A percentile compares a stretch with the other conserved stretches of the same genome.
Conservation (phyloP, 352 stramenopile genomes). For the Salisapilia sapeloensis region DNA sequence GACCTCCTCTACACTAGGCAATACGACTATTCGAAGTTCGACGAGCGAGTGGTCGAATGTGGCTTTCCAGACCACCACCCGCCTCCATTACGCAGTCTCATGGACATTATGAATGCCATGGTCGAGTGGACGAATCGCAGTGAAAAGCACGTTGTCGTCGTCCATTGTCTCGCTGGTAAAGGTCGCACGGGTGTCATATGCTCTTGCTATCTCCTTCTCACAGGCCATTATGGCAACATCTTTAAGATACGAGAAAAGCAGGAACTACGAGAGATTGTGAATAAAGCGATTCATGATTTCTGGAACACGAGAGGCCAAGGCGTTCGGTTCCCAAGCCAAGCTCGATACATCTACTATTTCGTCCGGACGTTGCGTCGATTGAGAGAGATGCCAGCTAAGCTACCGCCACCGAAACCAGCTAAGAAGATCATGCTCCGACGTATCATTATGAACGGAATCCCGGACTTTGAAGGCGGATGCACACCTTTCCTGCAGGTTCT, state of each 20-base stretch:
- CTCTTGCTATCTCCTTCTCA: constrained; percentile 66
- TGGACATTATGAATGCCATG: constrained; percentile 80
- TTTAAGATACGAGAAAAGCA: constrained; percentile 46
- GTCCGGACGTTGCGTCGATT: constrained; percentile 42
- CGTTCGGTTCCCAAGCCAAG: constrained; percentile 67
- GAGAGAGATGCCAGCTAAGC: constrained; percentile 23
- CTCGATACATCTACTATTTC: constrained; percentile 82
- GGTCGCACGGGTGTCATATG: constrained; percentile 67
- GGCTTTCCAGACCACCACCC: constrained; percentile 72
- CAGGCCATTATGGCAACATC: constrained; percentile 50
- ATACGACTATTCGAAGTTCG: constrained; percentile 69
- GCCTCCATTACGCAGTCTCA: constrained; percentile 49
- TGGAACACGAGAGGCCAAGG: constrained; percentile 60
- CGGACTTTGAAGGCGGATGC: constrained; percentile 59
- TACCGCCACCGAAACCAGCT: constrained; percentile 26
- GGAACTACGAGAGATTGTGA: constrained; percentile 42
- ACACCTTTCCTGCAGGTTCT: constrained; percentile 49
- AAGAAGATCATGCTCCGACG: constrained; percentile 40
- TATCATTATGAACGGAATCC: constrained; percentile 55
- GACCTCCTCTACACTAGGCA: constrained; percentile 3
- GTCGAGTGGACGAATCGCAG: constrained; percentile 45
- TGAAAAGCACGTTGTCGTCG: constrained; percentile 54
- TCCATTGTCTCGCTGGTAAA: constrained; percentile 69
- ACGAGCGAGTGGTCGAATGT: constrained; percentile 49
- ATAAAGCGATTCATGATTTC: constrained; percentile 56